Percentiles rank a stretch among this genome's conserved stretches.
These are phyloP conservation scores for Trypanosoma cruzi DNA, from an alignment of 208 protist genomes.

Conservation along the genomic window DNA sequence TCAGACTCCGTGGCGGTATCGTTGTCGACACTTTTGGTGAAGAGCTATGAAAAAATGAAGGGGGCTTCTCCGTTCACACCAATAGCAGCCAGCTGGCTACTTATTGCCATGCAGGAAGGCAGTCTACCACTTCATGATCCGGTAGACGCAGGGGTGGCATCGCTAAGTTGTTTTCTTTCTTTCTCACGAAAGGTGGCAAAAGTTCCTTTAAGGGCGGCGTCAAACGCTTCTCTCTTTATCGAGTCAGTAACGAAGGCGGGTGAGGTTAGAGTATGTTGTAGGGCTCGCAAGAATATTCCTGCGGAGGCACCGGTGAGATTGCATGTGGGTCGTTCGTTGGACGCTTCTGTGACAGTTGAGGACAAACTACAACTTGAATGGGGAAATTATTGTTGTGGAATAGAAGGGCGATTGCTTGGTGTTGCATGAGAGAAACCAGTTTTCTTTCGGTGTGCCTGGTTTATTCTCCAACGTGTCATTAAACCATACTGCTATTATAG, in stretches of 20 bases:
- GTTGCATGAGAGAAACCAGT: background rate
- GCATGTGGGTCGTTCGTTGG: slow-evolving; percentile 12
- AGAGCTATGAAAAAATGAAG: slow-evolving; percentile 8
- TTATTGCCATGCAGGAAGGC: slow-evolving; percentile 10
- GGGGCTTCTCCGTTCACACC: background rate
- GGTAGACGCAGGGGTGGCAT: background rate
- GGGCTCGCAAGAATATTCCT: slow-evolving; percentile 3
- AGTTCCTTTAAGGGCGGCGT: slow-evolving; percentile 11
- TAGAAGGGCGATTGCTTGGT: slow-evolving; percentile 1
- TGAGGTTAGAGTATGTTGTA: slow-evolving; percentile 10
- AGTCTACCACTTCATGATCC: background rate
- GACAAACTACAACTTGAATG: slow-evolving; percentile 3
- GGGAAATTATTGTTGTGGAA: slow-evolving; percentile 5
- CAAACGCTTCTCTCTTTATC: slow-evolving; percentile 18
- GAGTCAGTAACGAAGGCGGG: background rate
- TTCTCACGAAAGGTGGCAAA: slow-evolving; percentile 7
- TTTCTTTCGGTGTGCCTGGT: background rate
- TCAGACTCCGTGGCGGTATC: slow-evolving; percentile 5
- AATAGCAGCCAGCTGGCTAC: slow-evolving; percentile 11
- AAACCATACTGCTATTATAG: background rate
- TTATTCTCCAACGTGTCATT: background rate
- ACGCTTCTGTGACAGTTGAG: background rate
- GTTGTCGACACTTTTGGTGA: slow-evolving; percentile 24
- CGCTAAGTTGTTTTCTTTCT: slow-evolving; percentile 8
- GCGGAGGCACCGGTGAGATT: slow-evolving; percentile 16